Evolutionary conservation across 768 basidiomycete species (phyloP), one percentile per base, ranked within the genome.

Genomic region (Suillus lakei): DNA sequence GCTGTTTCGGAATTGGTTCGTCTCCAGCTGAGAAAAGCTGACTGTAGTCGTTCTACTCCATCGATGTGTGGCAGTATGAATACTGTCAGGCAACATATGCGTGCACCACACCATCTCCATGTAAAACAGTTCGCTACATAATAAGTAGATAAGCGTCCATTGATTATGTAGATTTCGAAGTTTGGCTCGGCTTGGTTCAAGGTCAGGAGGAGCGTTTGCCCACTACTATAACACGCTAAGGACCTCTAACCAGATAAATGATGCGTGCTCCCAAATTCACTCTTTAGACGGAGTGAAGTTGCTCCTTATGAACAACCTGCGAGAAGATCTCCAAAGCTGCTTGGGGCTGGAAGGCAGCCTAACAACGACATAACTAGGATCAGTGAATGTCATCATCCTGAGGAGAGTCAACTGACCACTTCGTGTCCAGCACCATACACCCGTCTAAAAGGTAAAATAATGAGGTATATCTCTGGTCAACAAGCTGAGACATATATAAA

Each of bases 271-370:
- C 28, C 9, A 38, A 26, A 55, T 18, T 18, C 18, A 41, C 39
- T 41, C 5, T 39, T 55, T 70, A 78, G 8, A 84, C 83, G 2
- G 86, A 89, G 67, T 88, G 87, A 5, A 88, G 72, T 64, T 81
- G 84, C 64, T 89, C 77, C 65, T 75, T 81, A 30, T 76, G 74
- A 30, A 90, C 71, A 16, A 89, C 71, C 66, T 90, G 87, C 5
- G 78, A 80, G 73, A 89, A 88, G 62, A 91, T 86, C 67, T 83
- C 84, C 6, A 88, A 77, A 1, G 88, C 79, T 4, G 84, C 84
- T 54, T 80, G 81, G 5, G 88, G 88, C 66, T 88, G 85, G 78
- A 87, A 90, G 0, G 87, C 87, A 38, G 88, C 81, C 88, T 89
- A 58, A 44, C 21, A 46, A 18, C 32, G 0, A 7, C 1, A n/a